Conservation (phyloP, 192 early-diverging fungal species). For the Rhizoclosmatium globosum region DNA sequence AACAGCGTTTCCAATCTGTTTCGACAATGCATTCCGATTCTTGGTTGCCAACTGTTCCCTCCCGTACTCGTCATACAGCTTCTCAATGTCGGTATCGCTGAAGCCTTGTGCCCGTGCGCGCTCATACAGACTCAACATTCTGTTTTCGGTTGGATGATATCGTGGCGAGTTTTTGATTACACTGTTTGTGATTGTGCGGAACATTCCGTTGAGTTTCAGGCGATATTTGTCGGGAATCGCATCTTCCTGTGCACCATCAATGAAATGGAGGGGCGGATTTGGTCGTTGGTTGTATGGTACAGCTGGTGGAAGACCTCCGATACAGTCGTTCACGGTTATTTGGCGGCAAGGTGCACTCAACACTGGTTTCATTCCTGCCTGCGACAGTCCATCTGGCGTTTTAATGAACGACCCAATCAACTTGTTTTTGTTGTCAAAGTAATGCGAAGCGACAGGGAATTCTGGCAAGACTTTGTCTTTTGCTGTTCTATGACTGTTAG, state of each 20-base stretch:
- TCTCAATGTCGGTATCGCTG: background rate
- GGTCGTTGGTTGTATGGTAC: background rate
- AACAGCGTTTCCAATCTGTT: conserved; percentile 40
- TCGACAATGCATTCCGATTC: background rate
- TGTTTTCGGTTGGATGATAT: conserved; percentile 17
- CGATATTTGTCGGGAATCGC: background rate
- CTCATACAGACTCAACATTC: conserved; percentile 7
- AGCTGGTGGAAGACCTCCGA: background rate
- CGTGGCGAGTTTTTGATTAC: background rate
- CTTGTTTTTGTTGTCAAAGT: conserved; percentile 5
- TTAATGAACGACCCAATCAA: background rate
- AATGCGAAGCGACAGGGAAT: conserved; percentile 14
- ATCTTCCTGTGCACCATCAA: background rate
- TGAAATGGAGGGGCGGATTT: background rate
- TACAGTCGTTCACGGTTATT: conserved; percentile 7
- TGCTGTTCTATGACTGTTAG: background rate
- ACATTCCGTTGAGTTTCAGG: conserved; percentile 1
- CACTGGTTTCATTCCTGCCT: background rate
- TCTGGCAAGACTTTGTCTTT: conserved; percentile 20
- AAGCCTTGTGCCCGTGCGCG: conserved; percentile 19
- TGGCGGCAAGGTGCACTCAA: conserved; percentile 15
- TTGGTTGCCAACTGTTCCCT: background rate
- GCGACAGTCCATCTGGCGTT: background rate
- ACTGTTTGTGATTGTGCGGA: conserved; percentile 19
- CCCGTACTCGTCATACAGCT: background rate